These are phyloP conservation scores for Apiospora phragmitis DNA, from an alignment of 2,329 filamentous ascomycete species.

Conservation along the genomic window DNA sequence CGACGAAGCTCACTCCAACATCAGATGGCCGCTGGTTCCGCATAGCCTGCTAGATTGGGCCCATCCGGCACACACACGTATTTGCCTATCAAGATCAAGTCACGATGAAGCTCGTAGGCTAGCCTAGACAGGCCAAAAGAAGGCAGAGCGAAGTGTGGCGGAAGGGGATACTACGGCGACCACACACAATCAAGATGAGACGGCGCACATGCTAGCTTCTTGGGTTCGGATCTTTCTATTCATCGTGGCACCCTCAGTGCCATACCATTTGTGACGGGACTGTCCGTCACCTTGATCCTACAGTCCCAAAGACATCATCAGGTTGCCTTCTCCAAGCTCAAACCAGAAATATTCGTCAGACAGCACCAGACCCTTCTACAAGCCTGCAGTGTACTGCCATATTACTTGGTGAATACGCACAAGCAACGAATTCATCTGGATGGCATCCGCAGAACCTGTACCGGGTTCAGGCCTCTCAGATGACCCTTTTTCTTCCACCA, in stretches of 20 bases:
- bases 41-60: neutral
- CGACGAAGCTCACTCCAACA: neutral
- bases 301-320: neutral
- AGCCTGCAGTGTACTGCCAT: neutral
- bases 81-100: neutral
- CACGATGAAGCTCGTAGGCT: neutral
- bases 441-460: neutral
- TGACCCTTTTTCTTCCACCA: neutral
- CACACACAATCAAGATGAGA: neutral
- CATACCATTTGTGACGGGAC: neutral
- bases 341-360: neutral
- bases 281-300: neutral
- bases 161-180: neutral
- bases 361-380: neutral
- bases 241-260: neutral
- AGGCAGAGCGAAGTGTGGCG: neutral
- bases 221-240: slow-evolving; percentile 3
- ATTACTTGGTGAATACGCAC: neutral
- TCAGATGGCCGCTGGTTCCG: neutral
- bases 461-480: neutral
- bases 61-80: neutral
- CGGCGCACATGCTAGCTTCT: neutral
- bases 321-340: neutral
- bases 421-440: neutral
- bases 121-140: neutral